phyloP scores from a whole-genome alignment of 371 early-diverging fungal genomes.

The Syncephalastrum racemosum region DNA sequence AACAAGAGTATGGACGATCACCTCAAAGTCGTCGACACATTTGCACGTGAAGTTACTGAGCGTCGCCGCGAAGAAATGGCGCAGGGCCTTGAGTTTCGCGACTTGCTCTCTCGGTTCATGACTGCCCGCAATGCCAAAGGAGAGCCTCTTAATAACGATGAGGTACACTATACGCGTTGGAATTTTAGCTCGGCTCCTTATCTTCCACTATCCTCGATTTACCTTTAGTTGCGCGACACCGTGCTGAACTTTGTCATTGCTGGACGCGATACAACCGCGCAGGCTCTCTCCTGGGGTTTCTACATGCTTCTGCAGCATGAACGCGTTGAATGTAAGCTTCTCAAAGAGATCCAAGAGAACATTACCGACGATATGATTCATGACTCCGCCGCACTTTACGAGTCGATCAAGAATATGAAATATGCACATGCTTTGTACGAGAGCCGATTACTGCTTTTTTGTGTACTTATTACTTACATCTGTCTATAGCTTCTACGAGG shows the following conservation, averaged over 20 bases:
- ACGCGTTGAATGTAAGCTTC: conserved; percentile 38
- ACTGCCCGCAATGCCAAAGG: conserved; percentile 33
- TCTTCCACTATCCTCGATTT: background rate
- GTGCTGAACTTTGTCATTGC: conserved; percentile 56
- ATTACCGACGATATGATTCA: conserved; percentile 27
- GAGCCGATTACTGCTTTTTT: too few species aligned
- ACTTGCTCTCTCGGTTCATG: conserved; percentile 65
- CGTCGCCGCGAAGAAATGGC: conserved; percentile 31
- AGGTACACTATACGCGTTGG: conserved; percentile 11
- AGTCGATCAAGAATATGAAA: conserved; percentile 43
- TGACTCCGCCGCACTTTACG: conserved; percentile 45
- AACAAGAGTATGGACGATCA: conserved; percentile 35
- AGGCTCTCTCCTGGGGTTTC: conserved; percentile 68
- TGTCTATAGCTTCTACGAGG: conserved; percentile 49
- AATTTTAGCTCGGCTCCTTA: background rate
- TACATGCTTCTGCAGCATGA: conserved; percentile 50
- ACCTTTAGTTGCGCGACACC: conserved; percentile 44
- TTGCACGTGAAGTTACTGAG: conserved; percentile 47
- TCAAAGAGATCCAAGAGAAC: conserved; percentile 42
- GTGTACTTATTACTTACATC: background rate
- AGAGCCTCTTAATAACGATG: conserved; percentile 33
- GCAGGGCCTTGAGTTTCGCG: conserved; percentile 31
- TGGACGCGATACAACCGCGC: conserved; percentile 75
- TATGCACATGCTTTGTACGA: conserved; percentile 29
- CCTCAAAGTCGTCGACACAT: conserved; percentile 42